Conservation (phyloP, 2,329 filamentous ascomycete genomes). For the Ophiosphaerella herpotricha region DNA sequence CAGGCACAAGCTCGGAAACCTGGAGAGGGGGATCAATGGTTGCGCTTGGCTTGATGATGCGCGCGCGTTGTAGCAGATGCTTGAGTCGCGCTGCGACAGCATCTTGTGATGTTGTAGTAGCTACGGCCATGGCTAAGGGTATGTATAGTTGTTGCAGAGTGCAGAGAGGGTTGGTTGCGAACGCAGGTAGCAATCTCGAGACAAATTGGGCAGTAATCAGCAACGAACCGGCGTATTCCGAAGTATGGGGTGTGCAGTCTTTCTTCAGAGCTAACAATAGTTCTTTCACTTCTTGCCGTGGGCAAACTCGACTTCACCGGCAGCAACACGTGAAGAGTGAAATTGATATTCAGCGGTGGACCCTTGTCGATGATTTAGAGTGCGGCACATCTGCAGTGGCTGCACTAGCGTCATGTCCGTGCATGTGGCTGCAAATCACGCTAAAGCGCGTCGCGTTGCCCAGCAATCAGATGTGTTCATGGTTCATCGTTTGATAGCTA, state of each 20-base stretch:
- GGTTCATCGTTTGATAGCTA: neutral
- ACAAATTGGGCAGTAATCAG: too few species aligned
- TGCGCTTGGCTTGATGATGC: conserved; percentile 45
- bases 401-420: conserved; percentile 6
- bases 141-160: neutral
- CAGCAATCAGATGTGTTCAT: neutral
- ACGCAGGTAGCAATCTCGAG: too few species aligned
- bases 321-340: neutral
- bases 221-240: too few species aligned
- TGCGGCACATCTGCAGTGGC: conserved; percentile 14
- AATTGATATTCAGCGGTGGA: conserved; percentile 8
- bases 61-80: conserved; percentile 48
- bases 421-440: conserved; percentile 17
- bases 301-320: too few species aligned
- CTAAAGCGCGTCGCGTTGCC: conserved; percentile 17
- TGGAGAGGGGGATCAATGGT: conserved; percentile 53
- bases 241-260: too few species aligned
- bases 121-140: conserved; percentile 31
- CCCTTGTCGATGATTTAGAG: conserved; percentile 13
- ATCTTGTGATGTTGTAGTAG: conserved; percentile 28
- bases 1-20: conserved; percentile 44
- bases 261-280: too few species aligned
- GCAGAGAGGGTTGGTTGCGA: neutral
- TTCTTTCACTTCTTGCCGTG: too few species aligned
- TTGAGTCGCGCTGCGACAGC: conserved; percentile 42